Percentiles rank a stretch among this genome's conserved stretches.
These are phyloP conservation scores for Nicotiana tabacum DNA, from an alignment of 257 asterid genomes.

Conservation along the genomic window DNA sequence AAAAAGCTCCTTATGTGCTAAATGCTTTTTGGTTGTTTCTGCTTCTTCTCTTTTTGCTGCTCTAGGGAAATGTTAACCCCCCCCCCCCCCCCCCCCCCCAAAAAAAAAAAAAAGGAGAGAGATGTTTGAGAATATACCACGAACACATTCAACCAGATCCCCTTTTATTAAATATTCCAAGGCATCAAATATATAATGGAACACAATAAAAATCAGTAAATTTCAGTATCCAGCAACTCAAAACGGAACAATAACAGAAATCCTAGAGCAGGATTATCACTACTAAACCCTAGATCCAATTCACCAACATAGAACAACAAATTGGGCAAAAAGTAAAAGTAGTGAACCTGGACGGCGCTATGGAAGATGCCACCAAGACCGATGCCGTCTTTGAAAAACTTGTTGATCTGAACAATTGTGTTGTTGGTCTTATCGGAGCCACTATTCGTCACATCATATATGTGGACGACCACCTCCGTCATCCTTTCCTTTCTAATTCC, in stretches of 20 bases:
- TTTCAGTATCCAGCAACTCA: not conserved
- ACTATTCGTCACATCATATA: conserved; percentile 92
- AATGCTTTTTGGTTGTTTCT: too few species aligned
- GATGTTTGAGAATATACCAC: not conserved
- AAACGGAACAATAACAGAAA: not conserved
- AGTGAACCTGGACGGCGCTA: conserved; percentile 89
- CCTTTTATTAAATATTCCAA: not conserved
- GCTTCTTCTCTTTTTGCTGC: too few species aligned
- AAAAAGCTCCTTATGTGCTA: too few species aligned
- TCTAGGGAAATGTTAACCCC: not conserved
- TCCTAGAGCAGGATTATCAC: not conserved
- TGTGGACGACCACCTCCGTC: conserved; percentile 82
- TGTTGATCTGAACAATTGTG: conserved; percentile 91
- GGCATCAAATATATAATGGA: not conserved
- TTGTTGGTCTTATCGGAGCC: conserved; percentile 84
- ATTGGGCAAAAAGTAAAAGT: not conserved
- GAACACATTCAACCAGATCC: conserved; percentile 4
- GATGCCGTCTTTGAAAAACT: conserved; percentile 93
- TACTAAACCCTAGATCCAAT: conserved; percentile 33
- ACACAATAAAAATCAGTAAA: not conserved
- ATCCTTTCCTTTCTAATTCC: conserved; percentile 11
- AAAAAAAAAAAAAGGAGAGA: not conserved
- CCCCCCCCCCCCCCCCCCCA: not conserved
- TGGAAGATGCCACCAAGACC: conserved; percentile 99
- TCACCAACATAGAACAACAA: not conserved